phyloP scores from a whole-genome alignment of 2,329 filamentous ascomycete genomes.

The Alternaria metachromatica region DNA sequence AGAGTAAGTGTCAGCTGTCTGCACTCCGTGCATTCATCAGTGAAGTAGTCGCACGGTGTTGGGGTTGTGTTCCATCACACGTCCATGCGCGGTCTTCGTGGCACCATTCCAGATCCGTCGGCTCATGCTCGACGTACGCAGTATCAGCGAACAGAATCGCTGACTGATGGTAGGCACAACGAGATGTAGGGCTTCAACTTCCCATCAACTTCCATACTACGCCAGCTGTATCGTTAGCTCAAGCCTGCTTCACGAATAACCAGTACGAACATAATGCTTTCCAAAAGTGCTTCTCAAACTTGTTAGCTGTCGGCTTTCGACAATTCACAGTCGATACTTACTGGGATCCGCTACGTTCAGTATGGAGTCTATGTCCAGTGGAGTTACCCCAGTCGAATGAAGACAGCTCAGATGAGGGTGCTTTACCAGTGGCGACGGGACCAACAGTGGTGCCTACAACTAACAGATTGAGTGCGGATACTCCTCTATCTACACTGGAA shows the following conservation, averaged over 20 bases:
- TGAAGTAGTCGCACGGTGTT: background rate
- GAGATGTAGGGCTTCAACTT: slow-evolving; percentile 65
- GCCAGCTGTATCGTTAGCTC: slow-evolving; percentile 62
- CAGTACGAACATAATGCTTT: slow-evolving; percentile 61
- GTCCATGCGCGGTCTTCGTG: background rate
- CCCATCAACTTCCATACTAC: slow-evolving; percentile 68
- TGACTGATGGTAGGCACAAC: slow-evolving; percentile 59
- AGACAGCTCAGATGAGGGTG: slow-evolving; percentile 1
- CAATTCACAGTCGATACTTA: slow-evolving; percentile 67
- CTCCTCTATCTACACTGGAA: slow-evolving; percentile 21
- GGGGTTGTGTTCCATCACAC: background rate
- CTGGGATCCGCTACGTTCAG: slow-evolving; percentile 63
- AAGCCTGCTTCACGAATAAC: slow-evolving; percentile 64
- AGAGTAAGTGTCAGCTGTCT: slow-evolving; percentile 29
- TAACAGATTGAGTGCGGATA: slow-evolving; percentile 21
- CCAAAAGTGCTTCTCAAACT: slow-evolving; percentile 66
- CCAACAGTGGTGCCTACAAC: slow-evolving; percentile 22
- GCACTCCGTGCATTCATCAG: background rate
- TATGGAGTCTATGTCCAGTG: slow-evolving; percentile 69
- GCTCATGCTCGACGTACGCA: background rate
- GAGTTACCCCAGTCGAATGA: slow-evolving; percentile 51
- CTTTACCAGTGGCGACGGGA: slow-evolving; percentile 16
- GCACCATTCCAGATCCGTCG: background rate
- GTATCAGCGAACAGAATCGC: background rate
- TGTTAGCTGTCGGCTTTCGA: slow-evolving; percentile 66